Conservation (phyloP, 2,329 filamentous ascomycete species). For the Aspergillus sojae region DNA sequence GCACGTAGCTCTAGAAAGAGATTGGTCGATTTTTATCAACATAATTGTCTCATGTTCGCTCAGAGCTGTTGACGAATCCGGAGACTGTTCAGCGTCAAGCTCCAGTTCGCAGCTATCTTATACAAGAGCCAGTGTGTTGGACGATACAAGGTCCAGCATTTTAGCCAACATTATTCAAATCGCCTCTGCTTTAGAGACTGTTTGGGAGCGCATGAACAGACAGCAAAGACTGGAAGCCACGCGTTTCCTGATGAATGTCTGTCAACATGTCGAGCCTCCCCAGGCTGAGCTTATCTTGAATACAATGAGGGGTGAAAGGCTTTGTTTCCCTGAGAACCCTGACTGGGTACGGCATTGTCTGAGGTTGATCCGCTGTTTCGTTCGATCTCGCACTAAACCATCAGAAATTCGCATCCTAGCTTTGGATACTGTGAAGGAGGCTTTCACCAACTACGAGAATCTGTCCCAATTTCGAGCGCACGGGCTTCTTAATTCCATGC, state of each 20-base stretch:
- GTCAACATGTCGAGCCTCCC: conserved; percentile 39
- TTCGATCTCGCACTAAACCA: conserved; percentile 40
- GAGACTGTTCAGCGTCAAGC: conserved; percentile 22
- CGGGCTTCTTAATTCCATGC: conserved; percentile 35
- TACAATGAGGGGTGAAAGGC: conserved; percentile 34
- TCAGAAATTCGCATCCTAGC: conserved; percentile 44
- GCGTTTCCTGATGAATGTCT: conserved; percentile 39
- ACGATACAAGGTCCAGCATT: conserved; percentile 42
- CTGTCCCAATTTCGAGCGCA: conserved; percentile 35
- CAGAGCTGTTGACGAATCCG: conserved; percentile 34
- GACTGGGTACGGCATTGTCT: conserved; percentile 39
- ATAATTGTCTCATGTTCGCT: conserved; percentile 40
- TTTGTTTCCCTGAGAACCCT: conserved; percentile 37
- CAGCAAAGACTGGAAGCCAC: conserved; percentile 40
- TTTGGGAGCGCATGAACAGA: conserved; percentile 40
- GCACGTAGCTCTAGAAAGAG: conserved; percentile 31
- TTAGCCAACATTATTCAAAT: conserved; percentile 41
- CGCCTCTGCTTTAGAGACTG: conserved; percentile 36
- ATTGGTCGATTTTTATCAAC: conserved; percentile 38
- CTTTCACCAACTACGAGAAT: conserved; percentile 36
- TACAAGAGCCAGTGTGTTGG: conserved; percentile 30
- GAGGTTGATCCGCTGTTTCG: conserved; percentile 40
- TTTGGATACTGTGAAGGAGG: conserved; percentile 43
- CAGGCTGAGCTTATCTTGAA: conserved; percentile 44
- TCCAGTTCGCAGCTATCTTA: conserved; percentile 27